Percentiles rank a stretch among this genome's conserved stretches.
phyloP scores from a whole-genome alignment of 2,329 filamentous ascomycete genomes.

The Aspergillus hiratsukae region DNA sequence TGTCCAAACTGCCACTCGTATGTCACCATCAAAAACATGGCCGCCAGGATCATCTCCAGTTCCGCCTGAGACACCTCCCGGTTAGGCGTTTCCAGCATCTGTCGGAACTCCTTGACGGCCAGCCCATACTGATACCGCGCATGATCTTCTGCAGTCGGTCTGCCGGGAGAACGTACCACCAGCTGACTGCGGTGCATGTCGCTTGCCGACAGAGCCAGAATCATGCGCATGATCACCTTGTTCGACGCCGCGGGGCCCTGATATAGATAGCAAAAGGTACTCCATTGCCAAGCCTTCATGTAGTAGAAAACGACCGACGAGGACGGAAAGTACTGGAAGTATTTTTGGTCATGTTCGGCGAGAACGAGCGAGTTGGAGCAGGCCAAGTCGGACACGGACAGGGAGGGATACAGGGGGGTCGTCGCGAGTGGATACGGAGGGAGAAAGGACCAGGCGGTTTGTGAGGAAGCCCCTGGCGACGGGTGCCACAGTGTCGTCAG shows the following conservation, averaged over 20 bases:
- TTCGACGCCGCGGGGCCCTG: slow-evolving; percentile 30
- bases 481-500: slow-evolving; percentile 6
- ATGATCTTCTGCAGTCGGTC: slow-evolving; percentile 27
- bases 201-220: slow-evolving; percentile 33
- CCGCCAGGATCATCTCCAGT: slow-evolving; percentile 32
- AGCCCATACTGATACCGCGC: slow-evolving; percentile 32
- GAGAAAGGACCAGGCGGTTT: slow-evolving; percentile 10
- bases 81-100: slow-evolving; percentile 27
- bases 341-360: slow-evolving; percentile 30
- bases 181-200: slow-evolving; percentile 34
- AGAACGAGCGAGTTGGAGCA: slow-evolving; percentile 34
- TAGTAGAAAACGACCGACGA: slow-evolving; percentile 32
- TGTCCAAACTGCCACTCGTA: slow-evolving; percentile 37
- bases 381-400: slow-evolving; percentile 15
- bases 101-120: slow-evolving; percentile 35
- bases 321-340: slow-evolving; percentile 32
- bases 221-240: slow-evolving; percentile 39
- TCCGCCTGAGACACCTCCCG: slow-evolving; percentile 24
- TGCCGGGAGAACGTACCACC: slow-evolving; percentile 20
- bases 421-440: not conserved
- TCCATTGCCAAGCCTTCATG: slow-evolving; percentile 38
- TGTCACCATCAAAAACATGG: slow-evolving; percentile 34
- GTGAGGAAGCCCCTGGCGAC: slow-evolving; percentile 10
- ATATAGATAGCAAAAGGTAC: slow-evolving; percentile 34
- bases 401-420: slow-evolving; percentile 19